Percentiles rank a stretch among this genome's conserved stretches.
phyloP scores from a whole-genome alignment of 1,284 basidiomycete genomes.

The Boletus sp. region DNA sequence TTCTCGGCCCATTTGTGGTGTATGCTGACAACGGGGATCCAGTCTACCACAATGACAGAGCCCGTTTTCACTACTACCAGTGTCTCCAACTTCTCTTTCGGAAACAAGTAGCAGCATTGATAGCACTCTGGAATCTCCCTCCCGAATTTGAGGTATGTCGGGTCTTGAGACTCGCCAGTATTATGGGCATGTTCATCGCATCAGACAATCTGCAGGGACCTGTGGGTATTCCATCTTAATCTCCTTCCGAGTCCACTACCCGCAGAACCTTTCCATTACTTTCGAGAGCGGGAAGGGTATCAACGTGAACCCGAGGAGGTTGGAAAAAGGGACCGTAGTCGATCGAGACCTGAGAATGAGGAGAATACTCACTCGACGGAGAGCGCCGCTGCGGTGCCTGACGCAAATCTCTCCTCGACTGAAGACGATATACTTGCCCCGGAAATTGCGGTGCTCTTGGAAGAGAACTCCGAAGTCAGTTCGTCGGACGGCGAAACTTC shows the following conservation, averaged over 20 bases:
- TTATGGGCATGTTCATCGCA: constrained; percentile 4
- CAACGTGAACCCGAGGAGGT: constrained; percentile 20
- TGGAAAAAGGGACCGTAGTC: neutral
- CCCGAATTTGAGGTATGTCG: constrained; percentile 70
- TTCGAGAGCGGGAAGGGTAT: constrained; percentile 33
- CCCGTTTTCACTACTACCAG: constrained; percentile 75
- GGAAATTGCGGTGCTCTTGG: constrained; percentile 51
- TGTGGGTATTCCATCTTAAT: constrained; percentile 76
- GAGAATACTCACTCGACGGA: constrained; percentile 5
- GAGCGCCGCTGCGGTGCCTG: constrained; percentile 1
- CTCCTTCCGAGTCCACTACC: constrained; percentile 57
- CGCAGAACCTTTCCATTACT: constrained; percentile 54
- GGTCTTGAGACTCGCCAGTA: neutral
- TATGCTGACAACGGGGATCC: constrained; percentile 9
- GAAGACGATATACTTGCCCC: constrained; percentile 37
- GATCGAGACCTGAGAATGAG: constrained; percentile 15
- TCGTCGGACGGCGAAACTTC: constrained; percentile 43
- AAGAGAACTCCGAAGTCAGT: constrained; percentile 49
- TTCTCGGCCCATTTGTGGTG: neutral
- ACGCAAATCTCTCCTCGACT: constrained; percentile 17
- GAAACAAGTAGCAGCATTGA: constrained; percentile 67
- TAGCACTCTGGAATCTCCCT: constrained; percentile 66
- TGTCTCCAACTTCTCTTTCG: constrained; percentile 77
- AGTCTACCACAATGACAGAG: constrained; percentile 81
- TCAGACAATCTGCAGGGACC: constrained; percentile 73